Conservation (phyloP, 176 grass and related monocot species). For the Triticum urartu region DNA sequence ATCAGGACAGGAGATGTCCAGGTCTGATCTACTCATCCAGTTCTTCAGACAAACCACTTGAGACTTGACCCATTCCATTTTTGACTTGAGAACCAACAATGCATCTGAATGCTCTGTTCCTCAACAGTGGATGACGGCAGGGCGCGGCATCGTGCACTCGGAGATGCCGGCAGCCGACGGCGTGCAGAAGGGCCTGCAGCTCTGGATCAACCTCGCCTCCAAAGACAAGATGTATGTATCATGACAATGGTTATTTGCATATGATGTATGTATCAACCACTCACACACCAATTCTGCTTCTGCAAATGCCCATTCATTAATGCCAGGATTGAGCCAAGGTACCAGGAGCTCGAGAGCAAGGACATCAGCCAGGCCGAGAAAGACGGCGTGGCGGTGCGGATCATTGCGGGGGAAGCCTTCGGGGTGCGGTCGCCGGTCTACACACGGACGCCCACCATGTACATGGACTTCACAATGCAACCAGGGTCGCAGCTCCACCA, state of each 20-base stretch:
- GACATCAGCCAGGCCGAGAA: too few relatives aligned
- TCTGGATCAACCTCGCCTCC: slow-evolving; percentile 96
- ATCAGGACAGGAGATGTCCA: slow-evolving; percentile 75
- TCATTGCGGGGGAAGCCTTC: slow-evolving; percentile 66
- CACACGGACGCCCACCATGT: slow-evolving; percentile 83
- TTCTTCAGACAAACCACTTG: neutral
- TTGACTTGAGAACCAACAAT: neutral
- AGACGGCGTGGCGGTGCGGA: neutral
- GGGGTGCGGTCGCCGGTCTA: slow-evolving; percentile 61
- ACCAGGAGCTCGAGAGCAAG: too few relatives aligned
- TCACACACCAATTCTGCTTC: neutral
- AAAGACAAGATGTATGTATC: slow-evolving; percentile 74
- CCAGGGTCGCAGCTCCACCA: slow-evolving; percentile 45
- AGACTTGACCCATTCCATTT: neutral
- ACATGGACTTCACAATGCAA: slow-evolving; percentile 75
- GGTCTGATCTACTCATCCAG: slow-evolving; percentile 8
- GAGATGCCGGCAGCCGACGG: slow-evolving; percentile 82
- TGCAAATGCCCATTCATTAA: too few relatives aligned
- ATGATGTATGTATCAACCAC: neutral
- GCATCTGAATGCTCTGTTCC: neutral
- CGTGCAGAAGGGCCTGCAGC: slow-evolving; percentile 72
- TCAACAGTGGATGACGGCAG: slow-evolving; percentile 90
- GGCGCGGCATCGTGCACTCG: slow-evolving; percentile 87
- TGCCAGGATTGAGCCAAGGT: too few relatives aligned
- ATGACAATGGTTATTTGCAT: too few relatives aligned